A percentile compares a stretch with the other conserved stretches of the same genome.
These are phyloP conservation scores for Globisporangium paddicum DNA, from an alignment of 352 stramenopile genomes.

Conservation along the genomic window DNA sequence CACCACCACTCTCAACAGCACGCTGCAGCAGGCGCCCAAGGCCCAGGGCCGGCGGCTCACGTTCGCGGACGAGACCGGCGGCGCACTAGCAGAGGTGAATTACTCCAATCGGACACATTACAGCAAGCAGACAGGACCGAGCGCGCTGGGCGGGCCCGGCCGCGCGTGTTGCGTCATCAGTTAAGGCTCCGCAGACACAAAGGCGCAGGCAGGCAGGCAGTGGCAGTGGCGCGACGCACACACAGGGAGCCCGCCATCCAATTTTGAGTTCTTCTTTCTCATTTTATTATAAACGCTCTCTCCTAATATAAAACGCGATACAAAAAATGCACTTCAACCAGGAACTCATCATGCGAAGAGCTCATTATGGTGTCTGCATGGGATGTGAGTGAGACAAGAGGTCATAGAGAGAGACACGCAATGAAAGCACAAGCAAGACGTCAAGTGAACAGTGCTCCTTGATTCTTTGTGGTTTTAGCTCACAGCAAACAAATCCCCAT, in stretches of 20 bases:
- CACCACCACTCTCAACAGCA: background rate
- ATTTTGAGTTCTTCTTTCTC: slow-evolving; percentile 5
- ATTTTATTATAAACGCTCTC: background rate
- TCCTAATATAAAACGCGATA: background rate
- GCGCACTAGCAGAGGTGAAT: slow-evolving; percentile 48
- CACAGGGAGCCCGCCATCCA: background rate
- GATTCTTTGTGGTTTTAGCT: slow-evolving; percentile 17
- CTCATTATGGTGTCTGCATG: too few relatives aligned
- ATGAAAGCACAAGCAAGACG: too few relatives aligned
- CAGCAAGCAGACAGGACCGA: slow-evolving; percentile 56
- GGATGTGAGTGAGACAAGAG: too few relatives aligned
- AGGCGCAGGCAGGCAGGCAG: background rate
- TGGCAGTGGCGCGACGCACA: background rate
- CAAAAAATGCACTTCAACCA: background rate
- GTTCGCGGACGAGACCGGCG: slow-evolving; percentile 66
- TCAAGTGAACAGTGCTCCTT: slow-evolving; percentile 10
- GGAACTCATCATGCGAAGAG: background rate
- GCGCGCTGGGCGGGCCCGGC: slow-evolving; percentile 21
- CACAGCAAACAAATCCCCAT: slow-evolving; percentile 19
- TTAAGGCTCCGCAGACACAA: slow-evolving; percentile 6
- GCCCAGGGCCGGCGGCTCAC: slow-evolving; percentile 29
- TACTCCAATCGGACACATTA: slow-evolving; percentile 78
- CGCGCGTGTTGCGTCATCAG: slow-evolving; percentile 47
- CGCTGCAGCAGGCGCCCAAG: slow-evolving; percentile 21
- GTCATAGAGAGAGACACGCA: too few relatives aligned